A percentile compares a stretch with the other conserved stretches of the same genome.
phyloP scores from a whole-genome alignment of 306 rosid genomes.

The Begonia masoniana region DNA sequence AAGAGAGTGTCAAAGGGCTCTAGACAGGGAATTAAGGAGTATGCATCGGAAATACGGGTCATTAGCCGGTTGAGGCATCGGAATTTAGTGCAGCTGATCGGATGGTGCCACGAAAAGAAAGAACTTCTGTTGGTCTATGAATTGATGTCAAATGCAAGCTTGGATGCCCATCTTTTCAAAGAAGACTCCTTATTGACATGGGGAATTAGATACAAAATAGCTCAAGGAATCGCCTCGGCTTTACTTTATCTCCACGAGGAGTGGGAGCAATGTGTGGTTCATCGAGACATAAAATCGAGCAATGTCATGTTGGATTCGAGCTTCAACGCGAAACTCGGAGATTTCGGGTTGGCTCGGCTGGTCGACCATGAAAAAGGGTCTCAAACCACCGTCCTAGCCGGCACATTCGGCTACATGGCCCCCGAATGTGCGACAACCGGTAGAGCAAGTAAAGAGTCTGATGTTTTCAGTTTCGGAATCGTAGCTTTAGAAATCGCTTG shows the following conservation, averaged over 20 bases:
- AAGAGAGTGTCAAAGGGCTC: conserved; percentile 14
- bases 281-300: conserved; percentile 16
- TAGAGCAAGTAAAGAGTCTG: conserved; percentile 12
- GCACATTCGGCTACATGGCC: conserved; percentile 21
- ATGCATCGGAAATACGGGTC: conserved; percentile 11
- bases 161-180: conserved; percentile 7
- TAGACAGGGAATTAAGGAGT: conserved; percentile 11
- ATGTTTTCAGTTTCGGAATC: conserved; percentile 30
- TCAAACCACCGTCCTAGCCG: conserved; percentile 8
- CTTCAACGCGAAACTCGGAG: conserved; percentile 15
- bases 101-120: conserved; percentile 12
- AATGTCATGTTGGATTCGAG: conserved; percentile 17
- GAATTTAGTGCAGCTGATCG: conserved; percentile 15
- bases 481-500: conserved; percentile 35
- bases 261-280: conserved; percentile 17
- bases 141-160: conserved; percentile 10
- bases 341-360: conserved; percentile 16
- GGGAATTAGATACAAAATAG: conserved; percentile 4
- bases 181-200: conserved; percentile 4
- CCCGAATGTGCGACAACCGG: conserved; percentile 9
- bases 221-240: conserved; percentile 11
- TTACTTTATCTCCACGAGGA: conserved; percentile 13
- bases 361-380: conserved; percentile 5
- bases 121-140: conserved; percentile 14
- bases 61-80: conserved; percentile 16